Base-by-base conservation (phyloP, 2,329 filamentous ascomycete species). In the Volutella citrinella region DNA sequence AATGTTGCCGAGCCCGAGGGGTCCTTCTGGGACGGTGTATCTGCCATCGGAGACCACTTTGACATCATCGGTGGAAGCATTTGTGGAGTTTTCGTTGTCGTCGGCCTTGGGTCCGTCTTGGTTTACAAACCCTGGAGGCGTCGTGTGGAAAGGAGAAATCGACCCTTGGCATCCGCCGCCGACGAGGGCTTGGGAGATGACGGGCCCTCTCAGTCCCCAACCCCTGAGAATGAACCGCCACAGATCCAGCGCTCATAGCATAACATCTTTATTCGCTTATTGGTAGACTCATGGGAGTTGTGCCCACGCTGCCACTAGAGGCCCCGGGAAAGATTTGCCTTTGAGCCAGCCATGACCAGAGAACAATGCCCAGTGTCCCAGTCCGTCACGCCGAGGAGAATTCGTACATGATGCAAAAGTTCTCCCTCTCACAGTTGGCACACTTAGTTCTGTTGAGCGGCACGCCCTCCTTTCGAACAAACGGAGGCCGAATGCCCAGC, bases 11-110 rank as follows among this genome's bases (percentile, higher is more conserved):
- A 84, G 33, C 84, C 86, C 0, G 34, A 73, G 12, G 89, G 88
- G 0, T 61, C 60, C n/a, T 96, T 97, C 61, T 97, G 93, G 93
- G 82, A 95, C 32, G 90, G 89, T 1, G 84, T 97, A 0, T 76
- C 79, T 30, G 76, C 71, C 1, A 80, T 84, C 2, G 80, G 85
- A 0, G 87, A 95, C 44, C 74, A 89, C 56, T 95, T 88, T 49
- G 87, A 95, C 60, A 76, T 91, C 40, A 82, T 95, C 27, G 89
- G 90, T 9, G 93, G 87, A 2, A 76, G 75, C 12, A 95, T 98
- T 20, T 95, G 90, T 45, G 89, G 82, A 0, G 70, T 87, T 0
- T 97, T 97, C 49, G 63, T 95, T 1, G 59, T 95, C 0, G 82
- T 88, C 28, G 91, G 89, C 0, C 59, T 78, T 3, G 69, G 85